A percentile compares a stretch with the other conserved stretches of the same genome.
These are phyloP conservation scores for Dendryphion nanum DNA, from an alignment of 2,329 filamentous ascomycete species.

Conservation along the genomic window DNA sequence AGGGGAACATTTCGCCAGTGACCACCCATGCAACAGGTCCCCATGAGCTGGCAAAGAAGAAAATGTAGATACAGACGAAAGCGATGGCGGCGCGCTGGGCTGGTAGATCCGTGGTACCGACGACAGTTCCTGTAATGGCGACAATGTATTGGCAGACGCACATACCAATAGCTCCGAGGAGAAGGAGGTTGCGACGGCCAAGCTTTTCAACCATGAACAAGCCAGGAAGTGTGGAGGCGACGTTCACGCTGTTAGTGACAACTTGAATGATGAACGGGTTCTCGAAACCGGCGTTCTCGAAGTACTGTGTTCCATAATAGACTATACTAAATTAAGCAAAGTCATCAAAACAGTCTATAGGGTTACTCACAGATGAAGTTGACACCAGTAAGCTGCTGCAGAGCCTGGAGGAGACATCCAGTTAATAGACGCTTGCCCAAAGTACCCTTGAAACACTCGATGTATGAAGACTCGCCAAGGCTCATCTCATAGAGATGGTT, in stretches of 20 bases:
- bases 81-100: slow-evolving; percentile 25
- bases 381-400: slow-evolving; percentile 53
- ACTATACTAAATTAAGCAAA: slow-evolving; percentile 15
- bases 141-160: not conserved
- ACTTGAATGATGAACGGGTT: slow-evolving; percentile 64
- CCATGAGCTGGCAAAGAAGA: slow-evolving; percentile 75
- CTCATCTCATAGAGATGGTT: slow-evolving; percentile 72
- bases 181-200: slow-evolving; percentile 69
- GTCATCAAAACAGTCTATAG: not conserved
- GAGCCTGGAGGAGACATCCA: slow-evolving; percentile 60
- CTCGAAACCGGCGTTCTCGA: slow-evolving; percentile 6
- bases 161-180: slow-evolving; percentile 67
- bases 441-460: slow-evolving; percentile 47
- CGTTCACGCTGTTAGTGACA: slow-evolving; percentile 73
- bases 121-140: slow-evolving; percentile 43
- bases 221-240: slow-evolving; percentile 69
- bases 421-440: slow-evolving; percentile 34
- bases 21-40: slow-evolving; percentile 67
- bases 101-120: slow-evolving; percentile 43
- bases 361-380: slow-evolving; percentile 32
- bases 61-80: slow-evolving; percentile 63
- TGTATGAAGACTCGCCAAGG: slow-evolving; percentile 49
- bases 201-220: slow-evolving; percentile 70
- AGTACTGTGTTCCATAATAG: slow-evolving; percentile 31
- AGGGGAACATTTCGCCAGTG: slow-evolving; percentile 34